Base-by-base conservation (phyloP, 345 rosid species). In the Aquilaria sinensis region DNA sequence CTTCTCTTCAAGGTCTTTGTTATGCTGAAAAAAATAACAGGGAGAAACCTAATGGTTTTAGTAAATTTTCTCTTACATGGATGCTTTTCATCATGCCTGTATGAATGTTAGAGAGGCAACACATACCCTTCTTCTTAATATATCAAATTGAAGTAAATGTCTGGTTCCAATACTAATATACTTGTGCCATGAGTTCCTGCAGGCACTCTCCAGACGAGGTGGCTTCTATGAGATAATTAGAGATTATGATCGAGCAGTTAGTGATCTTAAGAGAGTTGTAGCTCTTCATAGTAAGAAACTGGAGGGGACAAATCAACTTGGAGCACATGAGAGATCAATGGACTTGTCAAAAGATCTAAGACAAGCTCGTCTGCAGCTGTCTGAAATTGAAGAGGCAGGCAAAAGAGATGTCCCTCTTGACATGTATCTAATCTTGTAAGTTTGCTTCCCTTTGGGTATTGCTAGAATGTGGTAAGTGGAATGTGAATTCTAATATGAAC, bases 131-230 rank as follows among this genome's bases (percentile, higher is more conserved):
- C 10, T 61, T 53, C 48, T 47, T 68, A 47, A 37, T 61, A 65
- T 50, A 23, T 23, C 23, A 23, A 23, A 37, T 37, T 37, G 2
- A 37, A 37, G 43, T 37, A 4, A 37, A 2, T 37, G 43, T 37
- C 0, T 37, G 43, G 43, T 37, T 37, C 43, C 5, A 37, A 37
- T 37, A 2, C 43, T 37, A 9, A 37, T 37, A 23, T 23, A 23
- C 23, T 23, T 23, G 7, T 37, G 43, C 43, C 8, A 37, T 37
- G 43, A 4, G 43, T 37, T 0, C 5, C 43, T 46, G 50, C 70
- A 94, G 97, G 97, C 96, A 67, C 85, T 90, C 64, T 86, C 99
- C 60, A 86, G 99, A 70, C 82, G 96, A 62, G 88, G 96, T 61
- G 76, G 81, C 31, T 78, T 94, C 66, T 88, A 72, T 66, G 97